A percentile compares a stretch with the other conserved stretches of the same genome.
Evolutionary conservation across 257 asterid genomes (phyloP).

Genomic region (Capsicum chinense): DNA sequence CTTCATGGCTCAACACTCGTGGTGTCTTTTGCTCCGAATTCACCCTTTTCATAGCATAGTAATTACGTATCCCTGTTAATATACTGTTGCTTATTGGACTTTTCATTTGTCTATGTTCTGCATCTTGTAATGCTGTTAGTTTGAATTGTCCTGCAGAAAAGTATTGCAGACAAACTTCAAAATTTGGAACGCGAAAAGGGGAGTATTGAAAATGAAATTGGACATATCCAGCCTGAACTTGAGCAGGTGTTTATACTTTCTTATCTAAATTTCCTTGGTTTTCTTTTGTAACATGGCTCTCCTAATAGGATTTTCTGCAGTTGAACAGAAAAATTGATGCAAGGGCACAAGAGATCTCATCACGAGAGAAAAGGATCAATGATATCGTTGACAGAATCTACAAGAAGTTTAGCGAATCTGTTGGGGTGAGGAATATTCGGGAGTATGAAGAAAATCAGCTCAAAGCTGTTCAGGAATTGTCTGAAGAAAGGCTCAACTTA

Average conservation of each 20-base stretch:
- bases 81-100: background rate
- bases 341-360: slow-evolving; percentile 60
- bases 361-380: slow-evolving; percentile 74
- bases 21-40: background rate
- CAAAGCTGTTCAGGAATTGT: slow-evolving; percentile 83
- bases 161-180: slow-evolving; percentile 84
- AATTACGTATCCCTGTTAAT: background rate
- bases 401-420: slow-evolving; percentile 90
- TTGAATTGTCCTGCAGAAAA: slow-evolving; percentile 61
- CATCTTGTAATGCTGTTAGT: slow-evolving; percentile 23
- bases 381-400: slow-evolving; percentile 81
- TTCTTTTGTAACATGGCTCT: background rate
- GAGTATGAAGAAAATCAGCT: slow-evolving; percentile 98
- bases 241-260: slow-evolving; percentile 58
- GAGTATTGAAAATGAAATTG: slow-evolving; percentile 72
- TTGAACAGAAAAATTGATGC: slow-evolving; percentile 60
- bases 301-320: slow-evolving; percentile 51
- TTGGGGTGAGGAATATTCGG: slow-evolving; percentile 90
- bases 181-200: slow-evolving; percentile 78
- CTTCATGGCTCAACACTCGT: background rate
- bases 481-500: slow-evolving; percentile 83
- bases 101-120: slow-evolving; percentile 18
- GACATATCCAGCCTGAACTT: slow-evolving; percentile 75
- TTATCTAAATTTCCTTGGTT: slow-evolving; percentile 28
- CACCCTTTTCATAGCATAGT: background rate